Percentiles rank a stretch among this genome's conserved stretches.
Conservation (phyloP, 1,139 yeast genomes). For the Saccharomyces hybrid region DNA sequence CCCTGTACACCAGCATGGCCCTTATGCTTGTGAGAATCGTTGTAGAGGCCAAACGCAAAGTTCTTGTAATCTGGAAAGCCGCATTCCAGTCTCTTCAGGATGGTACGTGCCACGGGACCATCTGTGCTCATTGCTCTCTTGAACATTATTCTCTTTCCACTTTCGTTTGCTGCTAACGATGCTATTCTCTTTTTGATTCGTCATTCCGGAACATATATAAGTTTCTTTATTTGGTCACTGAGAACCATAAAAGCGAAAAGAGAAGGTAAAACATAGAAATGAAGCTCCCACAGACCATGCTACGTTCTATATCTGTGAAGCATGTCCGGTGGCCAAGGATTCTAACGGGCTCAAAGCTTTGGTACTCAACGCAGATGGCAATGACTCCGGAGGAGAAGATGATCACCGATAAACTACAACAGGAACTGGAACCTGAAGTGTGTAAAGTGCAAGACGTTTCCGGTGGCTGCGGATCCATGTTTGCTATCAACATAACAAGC, state of each 20-base stretch:
- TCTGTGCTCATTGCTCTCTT: constrained; percentile 18
- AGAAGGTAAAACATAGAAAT: background rate
- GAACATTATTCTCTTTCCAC: background rate
- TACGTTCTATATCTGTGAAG: background rate
- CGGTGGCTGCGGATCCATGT: constrained; percentile 98
- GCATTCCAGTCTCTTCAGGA: constrained; percentile 40
- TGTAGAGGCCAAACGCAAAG: constrained; percentile 44
- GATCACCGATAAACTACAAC: constrained; percentile 48
- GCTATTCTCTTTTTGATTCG: background rate
- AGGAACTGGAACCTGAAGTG: constrained; percentile 49
- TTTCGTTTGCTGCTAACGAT: background rate
- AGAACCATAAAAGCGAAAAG: background rate
- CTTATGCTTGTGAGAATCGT: constrained; percentile 84
- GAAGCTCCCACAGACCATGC: background rate
- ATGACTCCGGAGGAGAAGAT: constrained; percentile 61
- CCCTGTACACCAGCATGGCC: constrained; percentile 84
- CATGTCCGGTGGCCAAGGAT: background rate
- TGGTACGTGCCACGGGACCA: constrained; percentile 49
- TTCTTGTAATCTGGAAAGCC: constrained; percentile 43
- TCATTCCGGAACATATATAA: background rate
- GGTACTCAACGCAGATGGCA: background rate
- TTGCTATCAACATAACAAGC: constrained; percentile 75
- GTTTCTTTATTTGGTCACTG: background rate
- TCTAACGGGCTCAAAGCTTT: background rate
- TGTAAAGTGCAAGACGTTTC: constrained; percentile 77